These are phyloP conservation scores for Fusarium algeriense DNA, from an alignment of 2,329 filamentous ascomycete genomes.

Conservation along the genomic window DNA sequence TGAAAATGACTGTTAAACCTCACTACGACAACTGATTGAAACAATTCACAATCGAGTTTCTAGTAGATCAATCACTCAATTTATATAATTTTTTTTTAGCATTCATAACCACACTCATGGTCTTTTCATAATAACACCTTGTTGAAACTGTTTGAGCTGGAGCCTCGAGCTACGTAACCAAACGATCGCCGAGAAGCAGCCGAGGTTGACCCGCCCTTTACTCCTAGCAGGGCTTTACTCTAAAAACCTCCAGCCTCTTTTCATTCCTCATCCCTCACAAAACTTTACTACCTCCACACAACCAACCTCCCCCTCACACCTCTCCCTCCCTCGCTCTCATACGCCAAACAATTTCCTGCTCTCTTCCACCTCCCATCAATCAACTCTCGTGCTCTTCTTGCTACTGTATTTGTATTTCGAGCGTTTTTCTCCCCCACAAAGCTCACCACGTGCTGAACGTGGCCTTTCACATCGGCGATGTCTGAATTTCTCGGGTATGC, in stretches of 20 bases:
- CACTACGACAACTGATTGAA: accelerated
- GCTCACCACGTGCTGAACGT: constrained; percentile 59
- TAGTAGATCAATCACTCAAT: background rate
- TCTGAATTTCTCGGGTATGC: constrained; percentile 72
- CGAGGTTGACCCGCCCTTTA: constrained; percentile 40
- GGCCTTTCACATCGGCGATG: constrained; percentile 58
- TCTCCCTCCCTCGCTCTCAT: constrained; percentile 23
- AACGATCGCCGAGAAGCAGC: constrained; percentile 39
- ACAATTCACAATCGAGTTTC: background rate
- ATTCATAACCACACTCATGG: background rate
- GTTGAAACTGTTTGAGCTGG: background rate
- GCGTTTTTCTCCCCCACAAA: constrained; percentile 37
- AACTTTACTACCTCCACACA: constrained; percentile 50
- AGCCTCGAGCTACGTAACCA: constrained; percentile 16
- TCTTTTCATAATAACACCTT: background rate
- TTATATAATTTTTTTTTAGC: background rate
- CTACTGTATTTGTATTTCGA: constrained; percentile 39
- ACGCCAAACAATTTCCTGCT: constrained; percentile 21
- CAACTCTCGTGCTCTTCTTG: constrained; percentile 34
- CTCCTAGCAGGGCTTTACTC: constrained; percentile 44
- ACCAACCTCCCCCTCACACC: constrained; percentile 40
- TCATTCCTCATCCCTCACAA: constrained; percentile 50
- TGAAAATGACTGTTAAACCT: background rate
- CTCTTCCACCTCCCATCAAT: constrained; percentile 22
- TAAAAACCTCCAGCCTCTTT: constrained; percentile 47